These are phyloP conservation scores for Amborella trichopoda DNA, from an alignment of 164 flowering plant species.

Conservation along the genomic window DNA sequence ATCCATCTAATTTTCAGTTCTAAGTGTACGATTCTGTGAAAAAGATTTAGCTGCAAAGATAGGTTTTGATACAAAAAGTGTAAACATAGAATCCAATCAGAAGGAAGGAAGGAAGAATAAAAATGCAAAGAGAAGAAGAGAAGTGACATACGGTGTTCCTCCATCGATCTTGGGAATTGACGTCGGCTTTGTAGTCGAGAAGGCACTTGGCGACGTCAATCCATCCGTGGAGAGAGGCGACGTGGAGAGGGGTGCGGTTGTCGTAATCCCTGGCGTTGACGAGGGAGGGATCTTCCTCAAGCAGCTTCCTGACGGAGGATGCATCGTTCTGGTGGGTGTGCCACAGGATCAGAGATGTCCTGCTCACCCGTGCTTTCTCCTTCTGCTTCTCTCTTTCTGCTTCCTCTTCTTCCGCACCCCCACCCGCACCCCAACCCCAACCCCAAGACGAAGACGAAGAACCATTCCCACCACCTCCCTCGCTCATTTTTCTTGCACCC, in stretches of 20 bases:
- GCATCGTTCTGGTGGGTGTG: slow-evolving; percentile 96
- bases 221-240: slow-evolving; percentile 95
- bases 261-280: slow-evolving; percentile 91
- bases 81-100: too few species aligned
- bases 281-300: slow-evolving; percentile 74
- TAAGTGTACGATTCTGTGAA: too few species aligned
- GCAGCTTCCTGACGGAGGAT: slow-evolving; percentile 64
- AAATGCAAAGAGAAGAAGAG: too few species aligned
- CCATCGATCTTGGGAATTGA: slow-evolving; percentile 99
- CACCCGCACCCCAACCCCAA: too few species aligned
- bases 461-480: too few species aligned
- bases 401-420: too few species aligned
- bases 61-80: too few species aligned
- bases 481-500: too few species aligned
- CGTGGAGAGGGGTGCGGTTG: slow-evolving; percentile 84
- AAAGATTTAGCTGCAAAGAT: too few species aligned
- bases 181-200: slow-evolving; percentile 74
- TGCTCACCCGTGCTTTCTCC: slow-evolving; percentile 80
- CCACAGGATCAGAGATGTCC: slow-evolving; percentile 86
- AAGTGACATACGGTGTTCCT: slow-evolving; percentile 55
- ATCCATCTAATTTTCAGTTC: too few species aligned
- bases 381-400: slow-evolving; percentile 40
- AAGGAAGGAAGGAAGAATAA: too few species aligned
- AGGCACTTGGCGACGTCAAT: slow-evolving; percentile 80
- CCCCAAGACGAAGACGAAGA: too few species aligned